Percentiles rank a stretch among this genome's conserved stretches.
phyloP scores from a whole-genome alignment of 2,329 filamentous ascomycete species.

The Pseudogymnoascus verrucosus region DNA sequence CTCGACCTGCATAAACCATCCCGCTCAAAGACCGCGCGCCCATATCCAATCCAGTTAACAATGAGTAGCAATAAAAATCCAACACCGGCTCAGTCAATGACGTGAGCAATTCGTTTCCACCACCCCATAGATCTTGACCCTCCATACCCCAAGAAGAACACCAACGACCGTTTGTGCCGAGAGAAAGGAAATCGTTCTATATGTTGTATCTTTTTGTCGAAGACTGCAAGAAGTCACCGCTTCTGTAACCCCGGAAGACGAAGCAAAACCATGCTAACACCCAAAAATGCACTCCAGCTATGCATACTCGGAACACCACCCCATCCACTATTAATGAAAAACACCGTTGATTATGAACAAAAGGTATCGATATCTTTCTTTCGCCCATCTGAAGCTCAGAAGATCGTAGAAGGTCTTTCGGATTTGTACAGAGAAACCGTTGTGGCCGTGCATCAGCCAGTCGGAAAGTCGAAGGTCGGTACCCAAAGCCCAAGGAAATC shows the following conservation, averaged over 20 bases:
- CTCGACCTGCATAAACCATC: background rate
- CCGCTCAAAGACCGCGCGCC: background rate
- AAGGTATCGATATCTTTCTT: constrained; percentile 28
- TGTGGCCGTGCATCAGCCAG: constrained; percentile 21
- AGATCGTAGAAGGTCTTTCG: constrained; percentile 21
- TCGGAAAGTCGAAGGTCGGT: constrained; percentile 13
- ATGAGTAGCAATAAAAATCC: constrained; percentile 12
- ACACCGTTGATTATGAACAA: constrained; percentile 24
- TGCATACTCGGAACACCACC: constrained; percentile 13
- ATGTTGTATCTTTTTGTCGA: constrained; percentile 26
- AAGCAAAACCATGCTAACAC: constrained; percentile 27
- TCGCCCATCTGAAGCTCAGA: constrained; percentile 26
- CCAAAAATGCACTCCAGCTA: constrained; percentile 20
- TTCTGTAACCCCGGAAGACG: constrained; percentile 24
- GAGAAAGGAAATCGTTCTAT: constrained; percentile 29
- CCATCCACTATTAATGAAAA: constrained; percentile 23
- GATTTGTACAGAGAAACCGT: constrained; percentile 30
- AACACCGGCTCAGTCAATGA: constrained; percentile 20
- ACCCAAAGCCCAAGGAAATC: constrained; percentile 25
- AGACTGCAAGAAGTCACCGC: constrained; percentile 29
- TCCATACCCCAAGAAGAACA: constrained; percentile 24
- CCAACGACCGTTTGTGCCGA: constrained; percentile 15
- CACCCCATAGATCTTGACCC: constrained; percentile 20
- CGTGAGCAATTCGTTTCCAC: constrained; percentile 15
- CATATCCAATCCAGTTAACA: background rate